A percentile compares a stretch with the other conserved stretches of the same genome.
phyloP scores from a whole-genome alignment of 208 protist species.

The Leishmania amazonensis region DNA sequence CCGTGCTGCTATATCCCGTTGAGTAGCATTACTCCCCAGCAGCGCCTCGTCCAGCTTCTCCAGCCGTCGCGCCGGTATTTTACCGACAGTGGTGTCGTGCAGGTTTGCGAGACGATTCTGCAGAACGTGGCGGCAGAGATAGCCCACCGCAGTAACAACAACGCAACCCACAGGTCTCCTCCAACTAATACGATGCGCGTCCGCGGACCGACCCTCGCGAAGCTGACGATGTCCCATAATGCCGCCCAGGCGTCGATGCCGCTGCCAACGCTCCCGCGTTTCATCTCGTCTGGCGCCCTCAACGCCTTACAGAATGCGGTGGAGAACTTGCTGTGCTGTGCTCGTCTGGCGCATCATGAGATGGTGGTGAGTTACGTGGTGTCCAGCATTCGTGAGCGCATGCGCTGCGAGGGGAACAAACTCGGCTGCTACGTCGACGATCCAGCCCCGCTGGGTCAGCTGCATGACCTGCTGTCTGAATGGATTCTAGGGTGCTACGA shows the following conservation, averaged over 20 bases:
- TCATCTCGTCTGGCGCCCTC: slow-evolving; percentile 17
- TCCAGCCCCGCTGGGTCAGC: slow-evolving; percentile 5
- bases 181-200: slow-evolving; percentile 18
- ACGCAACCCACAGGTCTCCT: not conserved
- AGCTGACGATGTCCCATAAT: slow-evolving; percentile 4
- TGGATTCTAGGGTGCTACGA: slow-evolving; percentile 26
- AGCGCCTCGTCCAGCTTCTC: slow-evolving; percentile 29
- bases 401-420: not conserved
- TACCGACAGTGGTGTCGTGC: slow-evolving; percentile 11
- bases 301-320: slow-evolving; percentile 5
- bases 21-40: slow-evolving; percentile 16
- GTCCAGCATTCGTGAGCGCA: slow-evolving; percentile 13
- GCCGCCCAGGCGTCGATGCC: not conserved
- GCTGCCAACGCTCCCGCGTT: slow-evolving; percentile 18
- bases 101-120: slow-evolving; percentile 19
- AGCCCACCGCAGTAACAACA: not conserved
- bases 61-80: slow-evolving; percentile 26
- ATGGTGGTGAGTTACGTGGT: slow-evolving; percentile 24
- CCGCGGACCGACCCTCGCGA: slow-evolving; percentile 26
- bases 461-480: slow-evolving; percentile 22
- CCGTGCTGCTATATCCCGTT: slow-evolving; percentile 31
- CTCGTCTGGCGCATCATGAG: slow-evolving; percentile 22
- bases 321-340: slow-evolving; percentile 20
- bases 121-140: slow-evolving; percentile 17
- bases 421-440: slow-evolving; percentile 18